Conservation (phyloP, 371 early-diverging fungal species). For the Blyttiomyces sp. region DNA sequence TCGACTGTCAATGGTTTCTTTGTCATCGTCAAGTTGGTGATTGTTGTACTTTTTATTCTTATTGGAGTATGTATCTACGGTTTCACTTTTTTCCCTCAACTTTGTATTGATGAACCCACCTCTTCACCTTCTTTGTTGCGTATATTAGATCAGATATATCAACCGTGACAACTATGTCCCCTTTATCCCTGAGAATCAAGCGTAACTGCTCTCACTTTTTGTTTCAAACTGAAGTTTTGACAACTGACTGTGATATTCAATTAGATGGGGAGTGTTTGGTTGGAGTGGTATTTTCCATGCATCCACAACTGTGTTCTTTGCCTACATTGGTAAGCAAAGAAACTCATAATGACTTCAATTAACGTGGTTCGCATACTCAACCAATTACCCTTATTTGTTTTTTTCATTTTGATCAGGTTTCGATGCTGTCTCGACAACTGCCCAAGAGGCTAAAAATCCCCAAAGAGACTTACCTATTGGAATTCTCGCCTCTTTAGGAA, state of each 20-base stretch:
- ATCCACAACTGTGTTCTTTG: slow-evolving; percentile 80
- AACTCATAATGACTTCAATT: too few relatives aligned
- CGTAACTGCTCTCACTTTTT: too few relatives aligned
- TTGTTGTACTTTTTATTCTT: slow-evolving; percentile 78
- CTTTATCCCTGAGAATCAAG: slow-evolving; percentile 67
- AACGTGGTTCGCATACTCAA: too few relatives aligned
- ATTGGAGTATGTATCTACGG: slow-evolving; percentile 26
- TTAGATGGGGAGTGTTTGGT: slow-evolving; percentile 1
- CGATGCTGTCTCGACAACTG: slow-evolving; percentile 83
- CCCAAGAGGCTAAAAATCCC: slow-evolving; percentile 82
- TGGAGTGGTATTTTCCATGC: slow-evolving; percentile 30
- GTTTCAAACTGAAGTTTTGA: too few relatives aligned
- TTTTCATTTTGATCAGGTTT: slow-evolving; percentile 69
- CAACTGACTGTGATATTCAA: too few relatives aligned
- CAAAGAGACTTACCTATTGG: slow-evolving; percentile 83
- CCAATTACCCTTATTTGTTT: too few relatives aligned
- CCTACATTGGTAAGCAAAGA: slow-evolving; percentile 26
- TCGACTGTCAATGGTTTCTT: slow-evolving; percentile 66
- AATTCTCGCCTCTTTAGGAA: slow-evolving; percentile 69
- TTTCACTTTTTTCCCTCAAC: neutral
- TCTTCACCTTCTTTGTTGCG: too few relatives aligned
- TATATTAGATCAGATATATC: slow-evolving; percentile 49
- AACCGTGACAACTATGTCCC: slow-evolving; percentile 69
- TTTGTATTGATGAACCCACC: neutral
- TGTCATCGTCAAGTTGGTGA: slow-evolving; percentile 70